Percentiles rank a stretch among this genome's conserved stretches.
Evolutionary conservation across 352 stramenopile genomes (phyloP).

Genomic region (Phytophthora tubulina): DNA sequence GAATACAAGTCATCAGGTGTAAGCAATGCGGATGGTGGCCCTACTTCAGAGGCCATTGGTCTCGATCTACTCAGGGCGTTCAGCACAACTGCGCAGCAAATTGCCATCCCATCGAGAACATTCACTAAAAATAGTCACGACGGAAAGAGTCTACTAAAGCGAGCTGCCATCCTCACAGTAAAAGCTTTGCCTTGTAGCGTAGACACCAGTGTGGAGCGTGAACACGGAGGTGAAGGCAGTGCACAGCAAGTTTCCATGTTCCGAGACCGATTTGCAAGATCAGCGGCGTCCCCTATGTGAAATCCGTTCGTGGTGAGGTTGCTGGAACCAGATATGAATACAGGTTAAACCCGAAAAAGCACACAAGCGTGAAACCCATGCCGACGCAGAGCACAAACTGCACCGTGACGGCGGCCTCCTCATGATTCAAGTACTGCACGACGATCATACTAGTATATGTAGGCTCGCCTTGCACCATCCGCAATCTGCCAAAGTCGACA

Average conservation of each 20-base stretch:
- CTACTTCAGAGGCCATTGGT: constrained; percentile 12
- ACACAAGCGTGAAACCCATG: constrained; percentile 61
- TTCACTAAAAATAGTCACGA: too few relatives aligned
- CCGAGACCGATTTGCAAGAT: neutral
- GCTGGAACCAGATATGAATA: constrained; percentile 49
- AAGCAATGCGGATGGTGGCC: constrained; percentile 17
- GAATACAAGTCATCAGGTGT: constrained; percentile 60
- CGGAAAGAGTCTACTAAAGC: too few relatives aligned
- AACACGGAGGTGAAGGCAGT: too few relatives aligned
- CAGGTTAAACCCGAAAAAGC: constrained; percentile 65
- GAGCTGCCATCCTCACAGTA: constrained; percentile 1
- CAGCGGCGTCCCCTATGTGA: constrained; percentile 50
- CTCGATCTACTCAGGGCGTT: neutral
- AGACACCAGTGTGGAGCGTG: too few relatives aligned
- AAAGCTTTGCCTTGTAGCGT: constrained; percentile 36
- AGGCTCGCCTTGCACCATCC: constrained; percentile 59
- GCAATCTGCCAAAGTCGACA: constrained; percentile 39
- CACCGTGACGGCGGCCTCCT: constrained; percentile 46
- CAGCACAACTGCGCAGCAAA: neutral
- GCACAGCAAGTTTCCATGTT: neutral
- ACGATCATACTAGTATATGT: constrained; percentile 33
- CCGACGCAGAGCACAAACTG: constrained; percentile 57
- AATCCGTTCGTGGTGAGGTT: constrained; percentile 84
- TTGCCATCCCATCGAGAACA: too few relatives aligned
- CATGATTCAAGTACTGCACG: constrained; percentile 62